A percentile compares a stretch with the other conserved stretches of the same genome.
Conservation (phyloP, 352 stramenopile genomes). For the Phytophthora brassicae region DNA sequence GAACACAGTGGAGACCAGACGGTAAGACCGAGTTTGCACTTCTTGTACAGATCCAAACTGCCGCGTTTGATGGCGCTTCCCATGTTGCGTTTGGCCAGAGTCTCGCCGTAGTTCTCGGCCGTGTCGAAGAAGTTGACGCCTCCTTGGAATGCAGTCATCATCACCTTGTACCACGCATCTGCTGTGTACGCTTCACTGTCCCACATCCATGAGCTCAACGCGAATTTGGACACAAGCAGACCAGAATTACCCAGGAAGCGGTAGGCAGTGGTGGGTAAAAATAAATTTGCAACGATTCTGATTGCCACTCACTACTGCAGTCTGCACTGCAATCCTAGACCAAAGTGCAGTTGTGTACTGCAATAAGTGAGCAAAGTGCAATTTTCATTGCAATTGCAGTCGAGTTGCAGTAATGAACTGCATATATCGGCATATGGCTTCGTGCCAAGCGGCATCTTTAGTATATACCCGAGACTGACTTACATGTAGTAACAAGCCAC, state of each 20-base stretch:
- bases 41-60: conserved; percentile 20
- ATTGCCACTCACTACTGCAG: no score
- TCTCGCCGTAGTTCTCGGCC: conserved; percentile 6
- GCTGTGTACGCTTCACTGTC: conserved; percentile 3
- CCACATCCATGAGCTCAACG: conserved; percentile 36
- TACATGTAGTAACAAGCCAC: no score
- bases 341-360: no score
- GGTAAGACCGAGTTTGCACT: conserved; percentile 15
- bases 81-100: not conserved
- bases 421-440: no score
- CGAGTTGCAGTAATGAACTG: no score
- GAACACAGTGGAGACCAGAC: conserved; percentile 8
- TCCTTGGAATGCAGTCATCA: not conserved
- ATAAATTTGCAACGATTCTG: no score
- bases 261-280: no score
- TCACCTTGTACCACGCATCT: conserved; percentile 16
- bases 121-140: conserved; percentile 23
- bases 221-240: conserved; percentile 44
- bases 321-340: no score
- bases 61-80: conserved; percentile 10
- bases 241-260: conserved; percentile 45
- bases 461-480: no score
- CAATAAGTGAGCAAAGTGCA: no score
- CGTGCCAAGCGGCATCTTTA: no score
- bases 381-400: no score